A percentile compares a stretch with the other conserved stretches of the same genome.
Evolutionary conservation across 257 asterid species (phyloP).

Genomic region (Solanum ossicruentum): DNA sequence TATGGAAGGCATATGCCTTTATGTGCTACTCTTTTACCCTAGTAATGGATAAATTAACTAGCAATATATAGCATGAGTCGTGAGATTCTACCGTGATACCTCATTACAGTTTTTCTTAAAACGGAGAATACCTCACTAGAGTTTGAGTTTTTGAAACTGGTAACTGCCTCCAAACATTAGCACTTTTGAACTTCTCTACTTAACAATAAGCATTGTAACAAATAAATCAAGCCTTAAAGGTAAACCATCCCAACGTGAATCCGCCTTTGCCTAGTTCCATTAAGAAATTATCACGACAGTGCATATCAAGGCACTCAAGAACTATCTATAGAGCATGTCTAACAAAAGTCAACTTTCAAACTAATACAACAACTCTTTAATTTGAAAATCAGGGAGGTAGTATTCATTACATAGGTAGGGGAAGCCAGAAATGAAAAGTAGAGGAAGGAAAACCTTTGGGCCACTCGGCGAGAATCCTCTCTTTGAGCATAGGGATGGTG

Average conservation of each 20-base stretch:
- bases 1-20: not conserved
- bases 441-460: slow-evolving; percentile 19
- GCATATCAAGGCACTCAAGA: not conserved
- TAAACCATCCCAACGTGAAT: not conserved
- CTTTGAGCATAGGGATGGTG: slow-evolving; percentile 79
- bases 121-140: not conserved
- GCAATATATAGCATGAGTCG: not conserved
- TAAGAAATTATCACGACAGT: not conserved
- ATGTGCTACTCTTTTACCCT: not conserved
- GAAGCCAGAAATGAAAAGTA: not conserved
- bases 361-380: no score
- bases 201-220: not conserved
- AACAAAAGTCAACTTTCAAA: not conserved
- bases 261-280: not conserved
- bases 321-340: not conserved
- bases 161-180: not conserved
- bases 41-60: not conserved
- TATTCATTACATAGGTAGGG: not conserved
- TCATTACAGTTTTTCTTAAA: not conserved
- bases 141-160: no score
- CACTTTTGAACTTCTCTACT: not conserved
- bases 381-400: not conserved
- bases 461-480: slow-evolving; percentile 47
- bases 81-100: not conserved
- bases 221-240: not conserved